Evolutionary conservation across 345 rosid genomes (phyloP), one percentile per base, ranked within the genome.

Genomic region (Populus davidiana): DNA sequence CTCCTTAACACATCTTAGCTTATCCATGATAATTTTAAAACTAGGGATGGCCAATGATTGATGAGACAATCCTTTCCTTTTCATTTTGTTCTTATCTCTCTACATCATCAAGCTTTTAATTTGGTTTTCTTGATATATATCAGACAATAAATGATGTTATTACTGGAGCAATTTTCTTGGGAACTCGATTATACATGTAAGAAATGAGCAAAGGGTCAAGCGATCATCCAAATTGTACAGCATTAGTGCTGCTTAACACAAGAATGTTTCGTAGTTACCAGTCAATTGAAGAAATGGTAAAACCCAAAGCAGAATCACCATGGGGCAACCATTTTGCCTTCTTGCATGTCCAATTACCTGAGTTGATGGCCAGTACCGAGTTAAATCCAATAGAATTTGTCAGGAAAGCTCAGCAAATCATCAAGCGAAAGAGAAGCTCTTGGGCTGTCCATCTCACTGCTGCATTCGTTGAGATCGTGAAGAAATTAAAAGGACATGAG

Each of bases 81-180:
- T 41, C 25, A 41, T 41, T 41, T 41, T 41, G 44, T 41, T 41
- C 44, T 41, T 41, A 41, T 41, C 44, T 41, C 44, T 41, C 13
- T 41, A 12, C 44, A 10, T 43, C 14, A 43, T 43, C 47, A 43
- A 43, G 13, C 9, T 11, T 10, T 41, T 41, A 39, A 39, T 39
- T 39, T 39, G 43, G 12, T 39, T 39, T 39, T 39, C 43, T 39
- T 39, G 43, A 39, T 39, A 39, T 11, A 17, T 33, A 66, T 70
- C 82, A 87, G 88, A 87, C 90, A 6, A 66, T 87, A 70, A 87
- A 87, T 38, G 90, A 87, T 73, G 85, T 85, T 50, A 83, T 87
- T 3, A 47, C 81, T 12, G 88, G 88, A 35, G 52, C 59, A 43
- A 80, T 87, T 62, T 81, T 85, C 85, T 59, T 81, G 1, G 90